Evolutionary conservation across 1,139 yeast genomes (phyloP), one percentile per base, ranked within the genome.

Genomic region (Yamadazyma dendronema): DNA sequence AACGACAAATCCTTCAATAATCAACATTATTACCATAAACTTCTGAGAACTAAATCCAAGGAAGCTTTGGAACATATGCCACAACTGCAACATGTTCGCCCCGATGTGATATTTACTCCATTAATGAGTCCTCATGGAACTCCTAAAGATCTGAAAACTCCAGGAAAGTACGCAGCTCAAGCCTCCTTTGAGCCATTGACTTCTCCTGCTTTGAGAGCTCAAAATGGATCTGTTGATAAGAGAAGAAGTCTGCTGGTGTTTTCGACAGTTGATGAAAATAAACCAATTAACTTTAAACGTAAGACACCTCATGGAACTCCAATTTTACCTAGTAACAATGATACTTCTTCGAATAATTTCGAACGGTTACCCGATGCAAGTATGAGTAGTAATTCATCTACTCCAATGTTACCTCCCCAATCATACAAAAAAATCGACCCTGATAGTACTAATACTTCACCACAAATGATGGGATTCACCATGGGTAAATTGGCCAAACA

Each of bases 71-170:
- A 52, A 29, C 49, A 47, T 26, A 47, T 47, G 31, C 49, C 49
- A 2, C 55, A 42, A 12, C 52, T 37, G 39, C 65, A 55, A 31
- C 70, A 66, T 41, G 64, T 72, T 1, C 53, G 72, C 24, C 75
- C 77, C 0, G 76, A 70, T 39, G 72, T 72, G 8, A 74, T 76
- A 4, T 83, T 79, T 57, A 84, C 94, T 0, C 94, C 95, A 0
- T 65, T 85, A 36, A 77, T 84, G 10, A 81, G 89, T 2, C 95
- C 95, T 0, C 84, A 84, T 3, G 81, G 76, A 17, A 79, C 86
- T 2, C 89, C 90, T 0, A 53, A 76, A 48, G 88, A 81, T 26
- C 29, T 13, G 29, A 49, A 16, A 21, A 23, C 56, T n/a, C 34
- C 33, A 14, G 40, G 34, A 9, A 35, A 43, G 25, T 35, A 41